Conservation (phyloP, 2,329 filamentous ascomycete species). For the Chaetomium sp. region DNA sequence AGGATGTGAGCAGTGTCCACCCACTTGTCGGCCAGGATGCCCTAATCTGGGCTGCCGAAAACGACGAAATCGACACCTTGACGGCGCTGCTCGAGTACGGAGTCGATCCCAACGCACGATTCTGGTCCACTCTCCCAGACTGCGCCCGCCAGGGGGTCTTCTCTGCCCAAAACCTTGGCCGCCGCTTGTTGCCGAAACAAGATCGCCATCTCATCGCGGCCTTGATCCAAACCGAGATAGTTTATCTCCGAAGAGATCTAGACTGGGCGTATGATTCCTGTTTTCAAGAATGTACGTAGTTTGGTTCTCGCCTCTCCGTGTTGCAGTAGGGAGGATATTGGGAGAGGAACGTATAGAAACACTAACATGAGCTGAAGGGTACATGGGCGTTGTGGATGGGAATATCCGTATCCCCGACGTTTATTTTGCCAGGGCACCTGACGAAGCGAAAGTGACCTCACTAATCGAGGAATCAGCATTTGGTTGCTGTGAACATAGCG, state of each 20-base stretch:
- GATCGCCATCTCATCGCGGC: conserved; percentile 1
- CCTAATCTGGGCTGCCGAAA: conserved; percentile 3
- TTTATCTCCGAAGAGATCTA: neutral
- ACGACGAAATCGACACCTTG: neutral
- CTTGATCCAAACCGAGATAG: neutral
- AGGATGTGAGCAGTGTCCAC: neutral
- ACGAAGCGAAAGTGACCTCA: too few relatives aligned
- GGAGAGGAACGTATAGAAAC: too few relatives aligned
- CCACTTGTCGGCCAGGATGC: neutral
- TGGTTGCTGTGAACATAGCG: too few relatives aligned
- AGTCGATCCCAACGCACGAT: neutral
- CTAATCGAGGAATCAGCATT: too few relatives aligned
- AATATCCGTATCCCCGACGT: too few relatives aligned
- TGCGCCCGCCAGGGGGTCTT: conserved; percentile 1
- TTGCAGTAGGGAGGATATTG: too few relatives aligned
- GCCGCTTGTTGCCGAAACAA: neutral
- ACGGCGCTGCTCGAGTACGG: neutral
- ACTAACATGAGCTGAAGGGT: too few relatives aligned
- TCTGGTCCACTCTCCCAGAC: neutral
- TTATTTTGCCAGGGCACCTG: too few relatives aligned
- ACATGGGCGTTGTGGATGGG: too few relatives aligned
- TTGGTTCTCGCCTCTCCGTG: too few relatives aligned
- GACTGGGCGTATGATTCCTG: too few relatives aligned
- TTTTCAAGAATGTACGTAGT: too few relatives aligned
- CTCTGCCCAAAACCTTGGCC: neutral